Evolutionary conservation across 2,329 filamentous ascomycete species (phyloP).

Genomic region (Talaromyces sp.): DNA sequence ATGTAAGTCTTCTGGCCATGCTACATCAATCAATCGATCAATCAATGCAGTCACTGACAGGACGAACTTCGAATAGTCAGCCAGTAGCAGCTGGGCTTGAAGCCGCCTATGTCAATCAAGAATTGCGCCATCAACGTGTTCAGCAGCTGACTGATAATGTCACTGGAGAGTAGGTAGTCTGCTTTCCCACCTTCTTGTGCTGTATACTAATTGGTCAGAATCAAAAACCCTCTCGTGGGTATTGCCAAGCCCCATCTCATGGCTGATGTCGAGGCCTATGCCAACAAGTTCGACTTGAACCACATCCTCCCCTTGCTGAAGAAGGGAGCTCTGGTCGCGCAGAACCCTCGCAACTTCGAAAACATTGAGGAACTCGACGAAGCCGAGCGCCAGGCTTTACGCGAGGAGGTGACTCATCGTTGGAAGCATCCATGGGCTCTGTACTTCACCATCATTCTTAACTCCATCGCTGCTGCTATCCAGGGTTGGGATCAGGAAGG

Average conservation of each 20-base stretch:
- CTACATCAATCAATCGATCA: neutral
- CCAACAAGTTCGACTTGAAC: constrained; percentile 56
- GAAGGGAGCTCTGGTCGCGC: constrained; percentile 49
- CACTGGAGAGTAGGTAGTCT: constrained; percentile 31
- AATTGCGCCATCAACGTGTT: constrained; percentile 23
- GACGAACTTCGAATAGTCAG: neutral
- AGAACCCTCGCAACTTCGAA: constrained; percentile 47
- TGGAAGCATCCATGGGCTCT: constrained; percentile 50
- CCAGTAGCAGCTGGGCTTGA: neutral
- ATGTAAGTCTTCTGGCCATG: neutral
- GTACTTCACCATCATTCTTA: constrained; percentile 51
- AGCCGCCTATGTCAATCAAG: constrained; percentile 18
- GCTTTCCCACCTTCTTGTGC: neutral
- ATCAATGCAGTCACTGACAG: neutral
- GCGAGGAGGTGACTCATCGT: constrained; percentile 45
- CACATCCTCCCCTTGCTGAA: constrained; percentile 48
- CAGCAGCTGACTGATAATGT: constrained; percentile 29
- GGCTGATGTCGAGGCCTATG: constrained; percentile 37
- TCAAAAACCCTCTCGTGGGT: constrained; percentile 30
- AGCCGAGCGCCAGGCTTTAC: constrained; percentile 41
- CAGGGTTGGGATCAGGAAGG: constrained; percentile 55
- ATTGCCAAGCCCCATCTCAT: constrained; percentile 31
- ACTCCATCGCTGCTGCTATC: constrained; percentile 51
- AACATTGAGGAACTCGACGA: constrained; percentile 43
- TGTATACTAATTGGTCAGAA: constrained; percentile 3